Base-by-base conservation (phyloP, 2,329 filamentous ascomycete species). In the Cladobotryum protrusum region DNA sequence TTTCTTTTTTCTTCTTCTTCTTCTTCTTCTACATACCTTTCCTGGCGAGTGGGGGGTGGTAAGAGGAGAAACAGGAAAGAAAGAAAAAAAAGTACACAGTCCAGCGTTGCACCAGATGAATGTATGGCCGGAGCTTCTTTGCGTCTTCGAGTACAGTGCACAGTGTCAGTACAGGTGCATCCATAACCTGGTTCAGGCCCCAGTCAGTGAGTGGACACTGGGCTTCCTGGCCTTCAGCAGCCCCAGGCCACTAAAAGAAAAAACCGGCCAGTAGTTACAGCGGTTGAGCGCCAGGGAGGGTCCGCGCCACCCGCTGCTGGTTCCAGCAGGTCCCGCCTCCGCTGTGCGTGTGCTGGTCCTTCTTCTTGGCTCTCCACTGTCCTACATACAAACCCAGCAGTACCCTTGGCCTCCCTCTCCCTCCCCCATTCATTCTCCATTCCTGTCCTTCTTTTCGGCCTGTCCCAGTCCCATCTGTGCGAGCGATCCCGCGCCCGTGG, bases 311-410 rank as follows among this genome's bases (percentile, higher is more conserved):
- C 49, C 49, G 49, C 49, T 44, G 49, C 46, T 48, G 49, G 49
- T 37, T 48, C 49, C 42, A 52, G 47, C 50, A 49, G 40, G 45
- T 24, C 50, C 50, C 50, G 35, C 46, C 50, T 49, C 47, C 50
- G 42, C 50, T 49, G 50, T 37, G 42, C 18, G 35, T 43, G 34
- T 43, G 36, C 41, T 40, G 19, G 47, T 48, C 43, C 37, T 50
- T 43, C 48, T 34, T 36, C 37, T 43, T 14, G 18, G 48, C 43
- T 20, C 50, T 47, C 53, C 54, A 56, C 52, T 44, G 49, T 43
- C 56, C 41, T 54, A 50, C 57, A 56, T 57, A 59, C 53, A 52
- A 49, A 49, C 49, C 47, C 43, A 48, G 48, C 48, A 45, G 34
- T 29, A 49, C 44, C 49, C 36, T 45, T 15, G 34, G 45, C 35